phyloP scores from a whole-genome alignment of 2,329 filamentous ascomycete species.

The Phaeosphaeriaceae sp. region DNA sequence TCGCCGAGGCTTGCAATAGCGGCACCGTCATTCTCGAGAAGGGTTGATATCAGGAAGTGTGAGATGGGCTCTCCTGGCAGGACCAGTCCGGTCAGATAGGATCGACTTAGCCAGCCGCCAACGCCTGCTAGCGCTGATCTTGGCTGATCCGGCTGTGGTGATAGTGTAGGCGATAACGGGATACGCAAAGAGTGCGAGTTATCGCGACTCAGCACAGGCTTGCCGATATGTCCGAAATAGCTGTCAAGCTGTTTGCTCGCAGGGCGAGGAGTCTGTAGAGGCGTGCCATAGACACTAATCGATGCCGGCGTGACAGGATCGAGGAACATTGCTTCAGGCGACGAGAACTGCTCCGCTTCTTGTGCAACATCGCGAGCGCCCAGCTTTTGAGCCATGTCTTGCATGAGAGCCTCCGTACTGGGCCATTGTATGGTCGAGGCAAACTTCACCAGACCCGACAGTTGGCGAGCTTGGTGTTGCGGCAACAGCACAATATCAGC shows the following conservation, averaged over 20 bases:
- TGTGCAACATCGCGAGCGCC: slow-evolving; percentile 24
- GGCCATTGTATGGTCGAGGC: slow-evolving; percentile 61
- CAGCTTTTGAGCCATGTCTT: slow-evolving; percentile 47
- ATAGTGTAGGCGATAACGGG: slow-evolving; percentile 34
- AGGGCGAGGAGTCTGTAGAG: slow-evolving; percentile 46
- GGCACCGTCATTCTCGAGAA: slow-evolving; percentile 62
- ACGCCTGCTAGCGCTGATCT: slow-evolving; percentile 35
- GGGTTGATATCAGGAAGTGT: slow-evolving; percentile 62
- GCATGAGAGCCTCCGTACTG: slow-evolving; percentile 47
- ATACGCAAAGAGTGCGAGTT: slow-evolving; percentile 40
- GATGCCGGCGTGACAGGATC: slow-evolving; percentile 37
- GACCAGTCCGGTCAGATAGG: slow-evolving; percentile 62
- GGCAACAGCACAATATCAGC: slow-evolving; percentile 43
- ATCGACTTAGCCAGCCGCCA: slow-evolving; percentile 63
- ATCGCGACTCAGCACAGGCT: slow-evolving; percentile 31
- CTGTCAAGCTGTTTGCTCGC: slow-evolving; percentile 33
- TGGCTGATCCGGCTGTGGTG: slow-evolving; percentile 17
- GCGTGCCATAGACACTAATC: slow-evolving; percentile 48
- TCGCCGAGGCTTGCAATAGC: slow-evolving; percentile 59
- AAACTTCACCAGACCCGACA: slow-evolving; percentile 60
- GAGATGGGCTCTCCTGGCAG: slow-evolving; percentile 61
- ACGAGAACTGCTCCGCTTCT: slow-evolving; percentile 19
- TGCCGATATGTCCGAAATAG: slow-evolving; percentile 44
- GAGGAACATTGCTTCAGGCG: slow-evolving; percentile 29
- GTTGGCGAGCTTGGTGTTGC: slow-evolving; percentile 49